Conservation (phyloP, 805 yeast genomes). For the Yarrowia keelungensis region DNA sequence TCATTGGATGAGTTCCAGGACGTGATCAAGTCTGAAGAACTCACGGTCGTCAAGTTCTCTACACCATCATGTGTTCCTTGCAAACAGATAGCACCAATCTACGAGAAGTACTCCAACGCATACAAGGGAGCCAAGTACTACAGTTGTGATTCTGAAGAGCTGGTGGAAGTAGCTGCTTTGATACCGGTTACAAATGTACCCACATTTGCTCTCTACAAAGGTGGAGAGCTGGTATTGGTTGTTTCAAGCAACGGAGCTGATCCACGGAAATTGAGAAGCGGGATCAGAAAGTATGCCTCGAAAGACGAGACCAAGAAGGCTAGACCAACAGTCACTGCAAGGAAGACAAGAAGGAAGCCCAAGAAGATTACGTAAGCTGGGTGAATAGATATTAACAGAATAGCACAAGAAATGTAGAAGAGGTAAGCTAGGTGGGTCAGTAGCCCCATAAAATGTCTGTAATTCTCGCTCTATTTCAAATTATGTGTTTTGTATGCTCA, state of each 20-base stretch:
- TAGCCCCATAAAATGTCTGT: too few species aligned
- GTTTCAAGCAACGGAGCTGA: background rate
- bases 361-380: background rate
- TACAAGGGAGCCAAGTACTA: background rate
- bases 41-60: conserved; percentile 1
- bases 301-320: background rate
- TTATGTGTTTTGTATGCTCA: too few species aligned
- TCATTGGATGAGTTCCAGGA: background rate
- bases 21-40: background rate
- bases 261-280: background rate
- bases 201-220: background rate
- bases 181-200: background rate
- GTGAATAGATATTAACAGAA: too few species aligned
- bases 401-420: too few species aligned
- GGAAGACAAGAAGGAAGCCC: background rate
- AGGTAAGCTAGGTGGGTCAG: too few species aligned
- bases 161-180: background rate
- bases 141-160: background rate
- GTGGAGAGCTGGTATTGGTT: background rate
- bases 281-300: background rate
- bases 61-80: background rate
- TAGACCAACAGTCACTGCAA: background rate
- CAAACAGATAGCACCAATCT: background rate
- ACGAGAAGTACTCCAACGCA: background rate
- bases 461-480: too few species aligned